These are phyloP conservation scores for Kondoa subrosea DNA, from an alignment of 768 basidiomycete genomes.

Conservation along the genomic window DNA sequence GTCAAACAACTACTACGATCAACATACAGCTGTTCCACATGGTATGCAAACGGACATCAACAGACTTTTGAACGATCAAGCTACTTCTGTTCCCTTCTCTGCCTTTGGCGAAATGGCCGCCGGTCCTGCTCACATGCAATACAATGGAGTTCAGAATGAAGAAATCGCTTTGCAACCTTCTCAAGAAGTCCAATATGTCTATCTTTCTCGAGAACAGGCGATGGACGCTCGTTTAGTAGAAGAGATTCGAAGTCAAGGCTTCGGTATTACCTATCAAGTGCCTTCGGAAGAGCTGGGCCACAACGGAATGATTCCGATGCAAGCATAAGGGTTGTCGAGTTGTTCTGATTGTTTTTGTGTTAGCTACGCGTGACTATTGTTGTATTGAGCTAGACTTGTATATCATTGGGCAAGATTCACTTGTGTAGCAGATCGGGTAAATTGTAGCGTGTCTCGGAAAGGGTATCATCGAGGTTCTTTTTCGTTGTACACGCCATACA, in stretches of 20 bases:
- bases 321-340: not conserved
- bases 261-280: slow-evolving; percentile 6
- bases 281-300: not conserved
- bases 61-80: not conserved
- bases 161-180: not conserved
- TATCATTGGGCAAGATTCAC: not conserved
- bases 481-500: too few relatives aligned
- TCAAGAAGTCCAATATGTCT: slow-evolving; percentile 1
- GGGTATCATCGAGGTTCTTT: too few relatives aligned
- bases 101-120: slow-evolving; percentile 7
- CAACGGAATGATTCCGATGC: not conserved
- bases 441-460: too few relatives aligned
- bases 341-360: not conserved
- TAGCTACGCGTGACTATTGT: not conserved
- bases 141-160: not conserved
- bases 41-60: not conserved
- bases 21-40: too few relatives aligned
- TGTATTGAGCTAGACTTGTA: not conserved
- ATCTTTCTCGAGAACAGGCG: not conserved
- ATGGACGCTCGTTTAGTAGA: not conserved
- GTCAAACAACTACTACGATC: too few relatives aligned
- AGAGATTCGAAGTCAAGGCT: not conserved
- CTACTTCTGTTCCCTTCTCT: not conserved
- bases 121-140: not conserved
- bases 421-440: too few relatives aligned